Base-by-base conservation (phyloP, 768 basidiomycete species). In the Heimioporus sp. region DNA sequence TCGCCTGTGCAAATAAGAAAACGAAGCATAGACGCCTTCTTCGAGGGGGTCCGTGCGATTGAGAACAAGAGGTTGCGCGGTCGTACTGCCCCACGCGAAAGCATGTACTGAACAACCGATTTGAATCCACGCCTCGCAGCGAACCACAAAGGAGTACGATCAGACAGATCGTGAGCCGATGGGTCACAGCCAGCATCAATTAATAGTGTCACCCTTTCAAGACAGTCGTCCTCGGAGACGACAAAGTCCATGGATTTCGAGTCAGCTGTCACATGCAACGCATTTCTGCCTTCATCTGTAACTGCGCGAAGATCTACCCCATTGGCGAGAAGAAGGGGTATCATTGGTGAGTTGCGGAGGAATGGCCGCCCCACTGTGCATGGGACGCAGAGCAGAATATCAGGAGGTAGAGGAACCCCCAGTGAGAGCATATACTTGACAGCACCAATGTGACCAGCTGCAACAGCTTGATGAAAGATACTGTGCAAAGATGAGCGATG, bases 391-490 rank as follows among this genome's bases (percentile, higher is more conserved):
- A 60, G 39, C 6, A 53, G n/a, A 16, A 60, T 55, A 35, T 50
- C 51, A 3, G 16, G 9, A 2, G 58, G 54, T 0, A 53, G 19
- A 3, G 13, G 3, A n/a, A 41, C 28, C 6, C 35, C n/a, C 1
- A 8, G 36, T 0, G 48, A 52, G 16, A 60, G 43, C 39, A 60
- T 39, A 2, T 39, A 35, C 9, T 46, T 13, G 1, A 56, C 55
- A 3, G 16, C 41, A 5, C 43, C 46, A 7, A 53, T 3, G 8
- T 51, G 58, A 3, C 59, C 59, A 0, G 31, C 37, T 15, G n/a
- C 20, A 13, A 43, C 59, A 2, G 54, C 48, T 2, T 16, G 5
- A 15, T 20, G 30, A 17, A 60, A 38, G 4, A 16, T 41, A 5
- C 37, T 24, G 24, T 49, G 24, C 5, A 41, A 4, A 5, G 41